These are phyloP conservation scores for Pseudocohnilembus persalinus DNA, from an alignment of 169 alveolate genomes.

Conservation along the genomic window DNA sequence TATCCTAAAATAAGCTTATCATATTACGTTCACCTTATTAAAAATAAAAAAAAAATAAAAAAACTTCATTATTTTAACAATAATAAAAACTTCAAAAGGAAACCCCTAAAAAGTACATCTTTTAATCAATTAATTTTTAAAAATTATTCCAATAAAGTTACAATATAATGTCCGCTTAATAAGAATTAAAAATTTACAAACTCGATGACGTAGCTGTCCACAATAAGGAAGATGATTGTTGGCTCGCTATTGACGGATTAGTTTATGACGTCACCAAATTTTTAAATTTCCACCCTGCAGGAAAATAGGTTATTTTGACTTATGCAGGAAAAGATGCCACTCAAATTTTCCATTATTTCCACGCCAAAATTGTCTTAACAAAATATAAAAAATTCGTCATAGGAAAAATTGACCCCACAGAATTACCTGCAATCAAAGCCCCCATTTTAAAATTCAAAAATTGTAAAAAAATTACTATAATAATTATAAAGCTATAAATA, in stretches of 20 bases:
- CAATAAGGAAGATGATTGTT: slow-evolving; percentile 31
- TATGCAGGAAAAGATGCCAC: slow-evolving; percentile 47
- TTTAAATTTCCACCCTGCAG: slow-evolving; percentile 44
- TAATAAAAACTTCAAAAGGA: too few relatives aligned
- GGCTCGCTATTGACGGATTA: slow-evolving; percentile 42
- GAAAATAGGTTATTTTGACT: slow-evolving; percentile 27
- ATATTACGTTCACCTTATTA: too few relatives aligned
- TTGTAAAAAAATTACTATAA: neutral
- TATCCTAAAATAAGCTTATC: too few relatives aligned
- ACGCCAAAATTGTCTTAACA: neutral
- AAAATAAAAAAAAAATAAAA: too few relatives aligned
- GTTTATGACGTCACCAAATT: slow-evolving; percentile 38
- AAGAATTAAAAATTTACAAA: neutral
- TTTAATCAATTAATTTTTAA: too few relatives aligned
- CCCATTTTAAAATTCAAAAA: neutral
- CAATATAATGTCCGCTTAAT: neutral
- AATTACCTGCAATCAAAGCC: neutral
- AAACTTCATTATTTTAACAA: too few relatives aligned
- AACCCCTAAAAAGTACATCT: too few relatives aligned
- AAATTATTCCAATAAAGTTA: too few relatives aligned
- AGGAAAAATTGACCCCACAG: neutral
- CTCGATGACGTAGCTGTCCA: slow-evolving; percentile 11
- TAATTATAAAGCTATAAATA: too few relatives aligned
- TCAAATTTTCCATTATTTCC: slow-evolving; percentile 8
- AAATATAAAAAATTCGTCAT: neutral